A percentile compares a stretch with the other conserved stretches of the same genome.
phyloP scores from a whole-genome alignment of 768 basidiomycete genomes.

The Tricholoma terreum region DNA sequence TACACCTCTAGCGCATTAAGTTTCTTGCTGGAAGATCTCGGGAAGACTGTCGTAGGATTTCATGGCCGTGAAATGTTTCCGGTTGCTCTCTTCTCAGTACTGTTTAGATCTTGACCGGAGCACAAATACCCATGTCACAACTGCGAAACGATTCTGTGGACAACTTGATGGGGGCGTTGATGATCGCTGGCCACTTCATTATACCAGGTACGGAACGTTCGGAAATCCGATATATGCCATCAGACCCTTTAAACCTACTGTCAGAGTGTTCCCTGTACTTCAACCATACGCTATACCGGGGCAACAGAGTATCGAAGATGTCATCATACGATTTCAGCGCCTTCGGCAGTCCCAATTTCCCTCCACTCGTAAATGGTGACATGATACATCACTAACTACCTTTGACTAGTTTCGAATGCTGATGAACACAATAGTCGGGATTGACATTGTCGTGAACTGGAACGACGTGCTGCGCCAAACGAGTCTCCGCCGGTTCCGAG shows the following conservation, averaged over 20 bases:
- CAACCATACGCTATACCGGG: conserved; percentile 84
- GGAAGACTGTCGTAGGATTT: conserved; percentile 77
- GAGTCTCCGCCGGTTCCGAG: conserved; percentile 70
- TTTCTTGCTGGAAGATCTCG: conserved; percentile 89
- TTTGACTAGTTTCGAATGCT: background rate
- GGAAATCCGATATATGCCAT: background rate
- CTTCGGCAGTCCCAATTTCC: conserved; percentile 82
- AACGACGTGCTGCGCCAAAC: conserved; percentile 82
- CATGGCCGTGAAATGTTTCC: background rate
- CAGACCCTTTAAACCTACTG: background rate
- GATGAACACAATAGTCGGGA: conserved; percentile 58
- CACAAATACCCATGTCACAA: conserved; percentile 90
- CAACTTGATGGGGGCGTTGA: conserved; percentile 85
- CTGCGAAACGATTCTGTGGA: conserved; percentile 94
- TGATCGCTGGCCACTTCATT: conserved; percentile 86
- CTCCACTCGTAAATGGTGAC: conserved; percentile 77
- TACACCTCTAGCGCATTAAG: conserved; percentile 87
- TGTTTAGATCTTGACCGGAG: conserved; percentile 82
- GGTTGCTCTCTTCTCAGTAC: background rate
- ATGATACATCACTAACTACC: conserved; percentile 15
- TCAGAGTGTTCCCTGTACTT: conserved; percentile 85
- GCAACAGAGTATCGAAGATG: conserved; percentile 78
- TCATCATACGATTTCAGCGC: conserved; percentile 84
- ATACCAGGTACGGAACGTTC: conserved; percentile 67
- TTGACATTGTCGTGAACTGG: conserved; percentile 90